Base-by-base conservation (phyloP, 768 basidiomycete species). In the Hericium rajendrae region DNA sequence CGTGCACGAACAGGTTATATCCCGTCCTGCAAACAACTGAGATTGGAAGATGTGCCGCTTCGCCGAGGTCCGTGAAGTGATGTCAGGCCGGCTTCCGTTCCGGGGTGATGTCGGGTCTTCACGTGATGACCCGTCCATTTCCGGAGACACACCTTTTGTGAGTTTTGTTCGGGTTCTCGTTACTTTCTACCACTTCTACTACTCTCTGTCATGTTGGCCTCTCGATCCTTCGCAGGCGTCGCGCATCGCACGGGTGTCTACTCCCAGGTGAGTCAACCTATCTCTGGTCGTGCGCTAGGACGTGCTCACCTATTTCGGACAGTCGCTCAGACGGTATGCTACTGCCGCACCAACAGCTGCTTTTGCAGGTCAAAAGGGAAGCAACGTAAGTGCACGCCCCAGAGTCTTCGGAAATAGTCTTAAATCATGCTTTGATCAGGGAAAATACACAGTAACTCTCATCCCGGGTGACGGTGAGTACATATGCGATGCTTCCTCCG, bases 391-490 rank as follows among this genome's bases (percentile, higher is more conserved):
- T 72, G 58, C 24, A 51, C 32, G n/a, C 50, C 52, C 52, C 39
- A n/a, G 50, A 18, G 38, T 22, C 22, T 15, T 13, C 57, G n/a
- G 20, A 1, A 41, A 22, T 53, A 48, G 22, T 55, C 54, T 60
- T 38, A 55, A 20, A 9, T 48, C 40, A 60, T 38, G 24, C 55
- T 59, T 26, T 11, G 6, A 54, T 4, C 62, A 97, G 94, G 94
- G 94, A 58, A 97, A 95, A 78, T 97, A 95, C 75, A 85, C 86
- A 38, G 94, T 97, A 57, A 97, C 97, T 46, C 77, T 97, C 59
- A 93, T 98, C 72, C 93, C 95, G 37, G 95, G 95, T 69, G 95
- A 97, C 70, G 94, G 94, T 94, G 58, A 63, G 81, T 68, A 13
- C 57, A 6, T 6, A 32, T 38, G 55, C 38, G 60, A 63, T 56